Evolutionary conservation across 1,284 basidiomycete species (phyloP).

Genomic region (Rhizopogon parksii): DNA sequence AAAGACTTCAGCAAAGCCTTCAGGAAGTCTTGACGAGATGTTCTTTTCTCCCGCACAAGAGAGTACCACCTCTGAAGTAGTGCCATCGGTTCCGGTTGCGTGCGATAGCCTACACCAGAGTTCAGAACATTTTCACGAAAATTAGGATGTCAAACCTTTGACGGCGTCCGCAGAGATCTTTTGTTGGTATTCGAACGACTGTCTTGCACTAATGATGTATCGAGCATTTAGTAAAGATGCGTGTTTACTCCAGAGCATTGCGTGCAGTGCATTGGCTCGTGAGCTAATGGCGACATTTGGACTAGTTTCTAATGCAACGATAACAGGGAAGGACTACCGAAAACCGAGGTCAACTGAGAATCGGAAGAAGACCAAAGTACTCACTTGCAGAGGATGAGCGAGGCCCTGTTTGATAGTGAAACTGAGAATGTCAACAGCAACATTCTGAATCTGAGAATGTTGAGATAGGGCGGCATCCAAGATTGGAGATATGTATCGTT

Average conservation of each 20-base stretch:
- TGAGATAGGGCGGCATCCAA: slow-evolving; percentile 74
- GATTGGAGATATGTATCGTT: slow-evolving; percentile 83
- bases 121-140: not conserved
- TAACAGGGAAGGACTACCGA: slow-evolving; percentile 81
- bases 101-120: slow-evolving; percentile 50
- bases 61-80: slow-evolving; percentile 87
- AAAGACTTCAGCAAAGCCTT: slow-evolving; percentile 77
- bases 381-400: slow-evolving; percentile 85
- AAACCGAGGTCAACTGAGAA: not conserved
- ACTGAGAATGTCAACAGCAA: slow-evolving; percentile 86
- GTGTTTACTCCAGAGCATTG: slow-evolving; percentile 83
- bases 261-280: slow-evolving; percentile 77
- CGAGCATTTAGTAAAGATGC: slow-evolving; percentile 83
- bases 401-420: slow-evolving; percentile 94
- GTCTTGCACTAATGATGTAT: slow-evolving; percentile 72
- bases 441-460: slow-evolving; percentile 65
- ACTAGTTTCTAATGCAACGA: slow-evolving; percentile 90
- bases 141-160: slow-evolving; percentile 34
- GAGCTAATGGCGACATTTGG: slow-evolving; percentile 54
- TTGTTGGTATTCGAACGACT: slow-evolving; percentile 80
- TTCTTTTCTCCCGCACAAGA: slow-evolving; percentile 85
- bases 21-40: slow-evolving; percentile 78
- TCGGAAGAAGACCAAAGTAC: slow-evolving; percentile 9
- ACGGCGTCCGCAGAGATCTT: slow-evolving; percentile 41
- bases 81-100: slow-evolving; percentile 56